Evolutionary conservation across 352 stramenopile species (phyloP).

Genomic region (Phytophthora sp.): DNA sequence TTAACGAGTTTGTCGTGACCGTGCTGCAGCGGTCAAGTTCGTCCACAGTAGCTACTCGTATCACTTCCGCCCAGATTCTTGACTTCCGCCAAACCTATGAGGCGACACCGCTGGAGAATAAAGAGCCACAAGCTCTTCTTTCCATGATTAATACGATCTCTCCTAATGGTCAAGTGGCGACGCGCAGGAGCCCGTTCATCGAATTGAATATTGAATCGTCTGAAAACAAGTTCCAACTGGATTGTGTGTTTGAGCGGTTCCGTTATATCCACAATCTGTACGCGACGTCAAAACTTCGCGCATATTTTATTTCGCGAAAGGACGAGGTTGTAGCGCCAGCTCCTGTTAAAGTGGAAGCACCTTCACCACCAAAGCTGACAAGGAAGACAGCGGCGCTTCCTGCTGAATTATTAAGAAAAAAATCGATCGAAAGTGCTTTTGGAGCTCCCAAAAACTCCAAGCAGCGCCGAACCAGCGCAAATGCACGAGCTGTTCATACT

Average conservation of each 20-base stretch:
- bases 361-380: slow-evolving; percentile 16
- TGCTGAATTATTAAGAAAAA: slow-evolving; percentile 27
- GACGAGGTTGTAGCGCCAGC: neutral
- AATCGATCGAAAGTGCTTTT: slow-evolving; percentile 27
- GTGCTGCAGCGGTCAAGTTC: slow-evolving; percentile 65
- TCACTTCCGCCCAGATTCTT: slow-evolving; percentile 68
- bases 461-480: slow-evolving; percentile 21
- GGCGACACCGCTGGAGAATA: slow-evolving; percentile 16
- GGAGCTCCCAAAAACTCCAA: slow-evolving; percentile 9
- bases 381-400: slow-evolving; percentile 19
- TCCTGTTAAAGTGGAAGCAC: slow-evolving; percentile 8
- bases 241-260: slow-evolving; percentile 66
- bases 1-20: slow-evolving; percentile 68
- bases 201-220: slow-evolving; percentile 65
- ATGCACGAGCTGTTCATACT: neutral
- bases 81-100: slow-evolving; percentile 61
- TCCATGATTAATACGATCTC: slow-evolving; percentile 29
- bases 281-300: slow-evolving; percentile 64
- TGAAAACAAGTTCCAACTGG: slow-evolving; percentile 59
- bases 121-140: slow-evolving; percentile 35
- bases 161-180: slow-evolving; percentile 10
- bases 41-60: slow-evolving; percentile 60
- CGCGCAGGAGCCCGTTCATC: slow-evolving; percentile 42
- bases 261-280: slow-evolving; percentile 78
- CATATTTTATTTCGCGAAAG: slow-evolving; percentile 54